Percentiles rank a stretch among this genome's conserved stretches.
Conservation (phyloP, 2,329 filamentous ascomycete genomes). For the Stagonosporopsis rhizophila region DNA sequence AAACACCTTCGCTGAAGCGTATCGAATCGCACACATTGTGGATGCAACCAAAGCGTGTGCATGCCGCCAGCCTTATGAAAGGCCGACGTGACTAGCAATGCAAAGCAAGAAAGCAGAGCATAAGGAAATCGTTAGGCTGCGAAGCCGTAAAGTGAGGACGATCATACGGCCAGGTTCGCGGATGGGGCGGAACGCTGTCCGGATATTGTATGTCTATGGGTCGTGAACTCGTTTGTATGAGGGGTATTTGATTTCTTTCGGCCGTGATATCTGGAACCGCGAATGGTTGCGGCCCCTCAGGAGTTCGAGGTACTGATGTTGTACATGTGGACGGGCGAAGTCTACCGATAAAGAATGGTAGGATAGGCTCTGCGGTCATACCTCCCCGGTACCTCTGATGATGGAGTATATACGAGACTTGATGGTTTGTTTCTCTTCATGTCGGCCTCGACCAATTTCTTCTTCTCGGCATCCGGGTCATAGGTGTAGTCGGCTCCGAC, state of each 20-base stretch:
- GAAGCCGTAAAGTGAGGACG: constrained; percentile 12
- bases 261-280: constrained; percentile 27
- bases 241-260: constrained; percentile 47
- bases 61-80: constrained; percentile 1
- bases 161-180: constrained; percentile 13
- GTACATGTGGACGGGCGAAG: constrained; percentile 25
- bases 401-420: constrained; percentile 23
- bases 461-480: constrained; percentile 46
- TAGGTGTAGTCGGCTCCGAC: constrained; percentile 51
- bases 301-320: constrained; percentile 24
- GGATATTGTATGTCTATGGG: constrained; percentile 40
- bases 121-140: constrained; percentile 20
- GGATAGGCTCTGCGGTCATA: constrained; percentile 37
- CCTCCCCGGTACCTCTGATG: constrained; percentile 36
- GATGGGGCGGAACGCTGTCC: constrained; percentile 2
- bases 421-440: constrained; percentile 14
- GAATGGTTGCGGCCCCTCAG: constrained; percentile 18
- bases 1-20: constrained; percentile 22
- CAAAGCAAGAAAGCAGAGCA: constrained; percentile 15
- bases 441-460: constrained; percentile 32
- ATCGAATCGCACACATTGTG: background rate
- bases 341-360: constrained; percentile 26
- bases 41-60: constrained; percentile 18
- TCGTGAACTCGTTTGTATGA: constrained; percentile 48
- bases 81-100: constrained; percentile 8